Evolutionary conservation across 257 asterid genomes (phyloP), one percentile per base, ranked within the genome.

Genomic region (Jacaranda copaia): DNA sequence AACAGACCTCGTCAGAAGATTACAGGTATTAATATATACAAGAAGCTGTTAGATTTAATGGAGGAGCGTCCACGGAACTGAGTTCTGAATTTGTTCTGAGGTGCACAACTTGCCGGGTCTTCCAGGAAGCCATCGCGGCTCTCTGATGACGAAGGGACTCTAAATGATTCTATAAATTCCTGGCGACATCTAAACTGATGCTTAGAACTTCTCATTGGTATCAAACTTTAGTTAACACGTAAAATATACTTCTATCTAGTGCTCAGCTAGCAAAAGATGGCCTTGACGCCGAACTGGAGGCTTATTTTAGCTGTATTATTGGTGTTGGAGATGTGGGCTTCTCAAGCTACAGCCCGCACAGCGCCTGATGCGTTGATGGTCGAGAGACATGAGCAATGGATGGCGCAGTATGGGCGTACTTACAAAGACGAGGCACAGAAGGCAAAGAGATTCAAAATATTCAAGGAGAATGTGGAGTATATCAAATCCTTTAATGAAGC

Each of bases 381-480:
- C 0, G 80, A 81, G 65, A 81, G 45, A 55, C 84, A 86, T 63
- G 86, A 86, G 57, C 16, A 43, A 1, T 88, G 89, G 89, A 84
- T 84, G 84, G 57, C 72, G 10, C 75, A 40, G 32, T 56, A 78
- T 51, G 87, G 84, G 4, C 88, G 89, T 11, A 79, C 72, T 0
- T 88, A 88, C 74, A 83, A 57, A 75, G 88, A 81, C n/a, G 79
- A 65, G 0, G 58, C 64, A 0, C 89, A 88, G 75, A 88, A 86
- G 83, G 75, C 76, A 4, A 39, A 11, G 53, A 75, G 89, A 64
- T 86, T 76, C 75, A 32, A 61, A 0, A 84, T 86, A 68, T 88
- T 86, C 84, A 77, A 72, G 74, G 65, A 64, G 32, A 86, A 84
- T 18, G 81, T 80, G 3, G 79, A 69, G 25, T 86, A 77, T 35